Evolutionary conservation across 306 rosid genomes (phyloP), one percentile per base, ranked within the genome.

Genomic region (Acacia acuminata): DNA sequence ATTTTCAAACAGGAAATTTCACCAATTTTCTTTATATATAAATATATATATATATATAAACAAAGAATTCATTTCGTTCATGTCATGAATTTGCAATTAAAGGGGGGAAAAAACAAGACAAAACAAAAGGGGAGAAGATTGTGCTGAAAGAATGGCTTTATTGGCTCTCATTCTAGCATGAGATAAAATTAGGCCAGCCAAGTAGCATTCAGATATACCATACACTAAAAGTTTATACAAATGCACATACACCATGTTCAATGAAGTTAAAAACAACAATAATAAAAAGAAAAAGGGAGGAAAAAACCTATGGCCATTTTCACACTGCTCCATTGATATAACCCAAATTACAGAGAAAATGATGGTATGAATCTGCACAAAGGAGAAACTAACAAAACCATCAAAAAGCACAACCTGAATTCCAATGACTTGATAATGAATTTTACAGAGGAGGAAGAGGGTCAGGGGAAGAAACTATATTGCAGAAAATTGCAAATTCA

Each of bases 301-400:
- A 56, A 83, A 83, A 47, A 82, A 81, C 27, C 55, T 42, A 19
- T 48, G 78, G 82, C 73, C 82, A 36, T 25, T 83, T 80, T 71
- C 86, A 83, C 85, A 81, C 74, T 48, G 85, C 83, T 67, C 75
- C 81, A 77, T 79, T 81, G 83, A 82, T 71, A 82, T 70, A 87
- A 85, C 6, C 77, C 84, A 86, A 82, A 75, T 83, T 81, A 85
- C 83, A 83, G 70, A 81, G 77, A 80, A 77, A 83, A 86, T 83
- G 8, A 84, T 63, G 87, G 81, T 84, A 80, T 64, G 80, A 84
- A 85, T 87, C 94, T 92, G 84, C 94, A 88, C 71, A 73, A 5
- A 86, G 82, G 51, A 71, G 20, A 85, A 85, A 91, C 87, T 55
- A 78, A 76, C 81, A 78, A 70, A 78, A 70, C 81, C 30, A 83